These are phyloP conservation scores for Cryphonectria parasitica DNA, from an alignment of 2,329 filamentous ascomycete species.

Conservation along the genomic window DNA sequence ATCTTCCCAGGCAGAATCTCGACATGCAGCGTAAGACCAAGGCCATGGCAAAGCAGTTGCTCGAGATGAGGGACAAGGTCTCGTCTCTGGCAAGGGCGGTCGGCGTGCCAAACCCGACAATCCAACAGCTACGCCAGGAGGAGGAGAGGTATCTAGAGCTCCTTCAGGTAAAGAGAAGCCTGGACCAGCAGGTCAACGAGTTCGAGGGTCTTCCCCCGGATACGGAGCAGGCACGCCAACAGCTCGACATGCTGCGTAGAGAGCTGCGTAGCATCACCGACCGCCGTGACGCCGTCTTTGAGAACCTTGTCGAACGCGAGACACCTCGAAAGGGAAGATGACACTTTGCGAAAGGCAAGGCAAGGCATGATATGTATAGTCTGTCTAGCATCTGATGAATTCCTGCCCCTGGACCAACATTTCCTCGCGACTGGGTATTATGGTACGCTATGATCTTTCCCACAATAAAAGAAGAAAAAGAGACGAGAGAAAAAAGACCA, in stretches of 20 bases:
- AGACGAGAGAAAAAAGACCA: neutral
- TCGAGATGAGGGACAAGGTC: constrained; percentile 66
- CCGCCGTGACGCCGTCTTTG: constrained; percentile 74
- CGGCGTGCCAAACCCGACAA: constrained; percentile 47
- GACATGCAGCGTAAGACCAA: constrained; percentile 75
- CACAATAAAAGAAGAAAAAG: neutral
- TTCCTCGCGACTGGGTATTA: constrained; percentile 10
- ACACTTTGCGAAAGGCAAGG: constrained; percentile 24
- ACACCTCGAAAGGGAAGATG: constrained; percentile 52
- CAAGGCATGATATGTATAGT: neutral
- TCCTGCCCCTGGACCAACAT: neutral
- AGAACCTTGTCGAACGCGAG: constrained; percentile 68
- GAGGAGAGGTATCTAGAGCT: constrained; percentile 64
- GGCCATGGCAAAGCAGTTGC: constrained; percentile 65
- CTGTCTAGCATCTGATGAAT: neutral
- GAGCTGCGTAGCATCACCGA: constrained; percentile 65
- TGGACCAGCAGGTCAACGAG: constrained; percentile 65
- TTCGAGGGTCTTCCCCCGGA: constrained; percentile 78
- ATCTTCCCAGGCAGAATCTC: constrained; percentile 71
- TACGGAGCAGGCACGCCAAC: constrained; percentile 66
- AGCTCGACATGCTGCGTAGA: constrained; percentile 68
- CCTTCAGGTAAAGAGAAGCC: constrained; percentile 57
- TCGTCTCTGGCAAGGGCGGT: constrained; percentile 43
- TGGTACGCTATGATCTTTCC: constrained; percentile 5
- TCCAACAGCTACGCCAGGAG: constrained; percentile 61